Evolutionary conservation across 306 rosid species (phyloP).

Genomic region (Sesbania bispinosa): DNA sequence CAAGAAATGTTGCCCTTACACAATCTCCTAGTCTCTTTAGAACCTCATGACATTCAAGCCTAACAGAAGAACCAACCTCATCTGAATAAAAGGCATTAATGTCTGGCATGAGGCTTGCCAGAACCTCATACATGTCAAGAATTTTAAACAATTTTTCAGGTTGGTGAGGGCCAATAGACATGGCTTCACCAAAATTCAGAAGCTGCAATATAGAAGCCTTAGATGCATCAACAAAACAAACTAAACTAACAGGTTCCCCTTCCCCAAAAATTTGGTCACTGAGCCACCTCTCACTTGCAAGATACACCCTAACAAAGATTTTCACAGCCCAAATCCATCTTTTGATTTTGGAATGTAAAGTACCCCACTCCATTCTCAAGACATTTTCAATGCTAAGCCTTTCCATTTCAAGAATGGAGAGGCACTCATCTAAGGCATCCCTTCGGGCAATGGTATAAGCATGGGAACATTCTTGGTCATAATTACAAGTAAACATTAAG

Average conservation of each 20-base stretch:
- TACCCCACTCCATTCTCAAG: conserved; percentile 67
- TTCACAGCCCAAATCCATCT: conserved; percentile 85
- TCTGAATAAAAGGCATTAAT: conserved; percentile 57
- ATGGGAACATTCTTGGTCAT: conserved; percentile 70
- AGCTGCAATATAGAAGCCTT: conserved; percentile 86
- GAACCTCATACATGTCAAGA: conserved; percentile 92
- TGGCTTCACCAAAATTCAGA: conserved; percentile 85
- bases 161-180: conserved; percentile 86
- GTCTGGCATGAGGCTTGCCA: conserved; percentile 64
- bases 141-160: conserved; percentile 79
- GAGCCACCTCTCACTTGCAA: conserved; percentile 79
- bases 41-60: conserved; percentile 70
- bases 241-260: conserved; percentile 42
- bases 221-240: conserved; percentile 76
- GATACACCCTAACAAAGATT: conserved; percentile 79
- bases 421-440: conserved; percentile 85
- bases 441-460: conserved; percentile 61
- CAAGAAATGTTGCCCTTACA: conserved; percentile 61
- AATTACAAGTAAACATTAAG: conserved; percentile 63
- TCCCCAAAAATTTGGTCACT: conserved; percentile 72
- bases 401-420: conserved; percentile 74
- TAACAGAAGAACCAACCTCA: conserved; percentile 66
- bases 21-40: conserved; percentile 67
- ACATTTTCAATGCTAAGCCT: conserved; percentile 84
- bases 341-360: conserved; percentile 69